A percentile compares a stretch with the other conserved stretches of the same genome.
Conservation (phyloP, 805 yeast species). For the Lachancea quebecensis region DNA sequence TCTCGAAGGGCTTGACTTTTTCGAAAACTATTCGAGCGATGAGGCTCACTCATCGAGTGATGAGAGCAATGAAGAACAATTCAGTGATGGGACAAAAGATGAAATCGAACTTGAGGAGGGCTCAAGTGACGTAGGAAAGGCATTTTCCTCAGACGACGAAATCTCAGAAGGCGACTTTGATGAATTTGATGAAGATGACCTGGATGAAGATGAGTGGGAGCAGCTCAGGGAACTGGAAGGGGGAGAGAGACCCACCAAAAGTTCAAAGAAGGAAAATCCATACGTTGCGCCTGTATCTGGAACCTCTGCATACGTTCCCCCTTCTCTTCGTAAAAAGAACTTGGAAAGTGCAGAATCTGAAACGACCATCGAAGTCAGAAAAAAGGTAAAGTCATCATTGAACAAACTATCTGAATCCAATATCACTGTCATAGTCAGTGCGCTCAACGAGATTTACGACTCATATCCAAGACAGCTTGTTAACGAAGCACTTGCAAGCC, state of each 20-base stretch:
- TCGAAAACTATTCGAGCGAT: slow-evolving; percentile 31
- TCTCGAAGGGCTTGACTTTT: slow-evolving; percentile 54
- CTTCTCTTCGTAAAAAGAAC: slow-evolving; percentile 63
- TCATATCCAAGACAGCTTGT: slow-evolving; percentile 74
- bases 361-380: slow-evolving; percentile 44
- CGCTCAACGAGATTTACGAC: slow-evolving; percentile 55
- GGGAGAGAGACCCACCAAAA: slow-evolving; percentile 19
- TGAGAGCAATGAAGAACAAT: slow-evolving; percentile 26
- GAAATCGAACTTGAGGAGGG: slow-evolving; percentile 24
- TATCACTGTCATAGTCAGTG: slow-evolving; percentile 58
- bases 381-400: slow-evolving; percentile 71
- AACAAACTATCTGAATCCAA: slow-evolving; percentile 89
- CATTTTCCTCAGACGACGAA: slow-evolving; percentile 38
- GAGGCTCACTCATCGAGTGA: slow-evolving; percentile 18
- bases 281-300: slow-evolving; percentile 51
- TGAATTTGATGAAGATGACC: slow-evolving; percentile 35
- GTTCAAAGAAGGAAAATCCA: slow-evolving; percentile 55
- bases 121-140: slow-evolving; percentile 26
- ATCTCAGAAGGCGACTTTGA: slow-evolving; percentile 39
- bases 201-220: slow-evolving; percentile 32
- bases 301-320: slow-evolving; percentile 67
- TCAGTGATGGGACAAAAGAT: slow-evolving; percentile 20
- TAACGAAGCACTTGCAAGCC: slow-evolving; percentile 57
- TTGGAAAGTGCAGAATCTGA: slow-evolving; percentile 36
- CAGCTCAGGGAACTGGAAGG: slow-evolving; percentile 28